Conservation (phyloP, 768 basidiomycete species). For the Lactarius akahatsu region DNA sequence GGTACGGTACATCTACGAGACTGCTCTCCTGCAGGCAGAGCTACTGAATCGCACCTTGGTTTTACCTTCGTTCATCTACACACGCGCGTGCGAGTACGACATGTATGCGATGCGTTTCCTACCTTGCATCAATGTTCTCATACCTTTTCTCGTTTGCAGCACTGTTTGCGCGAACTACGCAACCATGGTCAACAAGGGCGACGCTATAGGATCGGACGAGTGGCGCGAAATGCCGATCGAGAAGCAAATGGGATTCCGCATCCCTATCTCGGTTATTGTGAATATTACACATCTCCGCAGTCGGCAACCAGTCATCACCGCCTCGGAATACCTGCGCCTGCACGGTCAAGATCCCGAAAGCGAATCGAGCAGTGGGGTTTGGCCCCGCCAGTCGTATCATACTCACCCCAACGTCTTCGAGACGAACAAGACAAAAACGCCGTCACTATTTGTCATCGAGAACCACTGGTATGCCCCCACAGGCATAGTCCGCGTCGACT, state of each 20-base stretch:
- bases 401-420: constrained; percentile 34
- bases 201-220: constrained; percentile 43
- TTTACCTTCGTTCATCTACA: constrained; percentile 47
- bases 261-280: constrained; percentile 42
- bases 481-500: constrained; percentile 41
- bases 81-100: constrained; percentile 45
- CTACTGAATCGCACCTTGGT: constrained; percentile 46
- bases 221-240: constrained; percentile 43
- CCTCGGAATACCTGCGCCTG: constrained; percentile 45
- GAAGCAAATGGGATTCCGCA: constrained; percentile 39
- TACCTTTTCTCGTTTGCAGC: constrained; percentile 25
- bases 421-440: constrained; percentile 22
- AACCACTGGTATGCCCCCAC: constrained; percentile 44
- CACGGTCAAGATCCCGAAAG: constrained; percentile 38
- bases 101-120: constrained; percentile 32
- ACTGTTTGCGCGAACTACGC: constrained; percentile 42
- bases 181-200: constrained; percentile 46
- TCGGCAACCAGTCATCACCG: constrained; percentile 41
- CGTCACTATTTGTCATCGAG: constrained; percentile 39
- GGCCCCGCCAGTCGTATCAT: constrained; percentile 40
- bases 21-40: no score
- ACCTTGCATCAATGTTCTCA: constrained; percentile 12
- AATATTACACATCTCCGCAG: constrained; percentile 43
- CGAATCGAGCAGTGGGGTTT: constrained; percentile 42
- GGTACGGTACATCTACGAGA: no score